Base-by-base conservation (phyloP, 768 basidiomycete genomes). In the Crepidotus variabilis region DNA sequence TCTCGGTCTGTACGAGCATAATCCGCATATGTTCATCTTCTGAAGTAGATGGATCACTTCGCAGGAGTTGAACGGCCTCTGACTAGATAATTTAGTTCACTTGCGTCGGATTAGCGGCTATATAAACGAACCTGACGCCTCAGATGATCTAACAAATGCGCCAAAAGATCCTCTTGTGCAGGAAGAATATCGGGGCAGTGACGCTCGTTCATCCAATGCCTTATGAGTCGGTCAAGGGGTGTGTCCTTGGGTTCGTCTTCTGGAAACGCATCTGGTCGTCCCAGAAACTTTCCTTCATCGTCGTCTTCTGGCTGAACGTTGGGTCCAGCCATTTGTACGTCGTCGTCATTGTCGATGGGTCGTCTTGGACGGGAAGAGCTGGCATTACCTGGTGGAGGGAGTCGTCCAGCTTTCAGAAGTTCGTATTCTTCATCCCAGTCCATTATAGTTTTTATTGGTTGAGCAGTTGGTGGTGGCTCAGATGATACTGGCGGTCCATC, bases 1-100 rank as follows among this genome's bases (percentile, higher is more conserved):
- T 84, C 71, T 98, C 94, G 0, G 92, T 95, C 72, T 95, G 92
- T 0, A 92, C 94, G 52, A 98, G 86, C 78, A 93, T 88, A 33
- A 96, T 90, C 61, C 92, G 79, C 58, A 94, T 90, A 64, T 98
- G 94, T 60, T 98, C 94, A 59, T 96, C 93, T 64, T 96, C 93
- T 1, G 88, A 92, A 2, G 91, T 87, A 35, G 84, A 81, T 0
- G 92, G 89, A 68, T 96, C 92, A 22, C 84, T 83, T 3, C 90
- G 81, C 28, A 97, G 72, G 49, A 81, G 74, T 66, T 83, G 92
- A 34, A 91, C 92, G 55, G 83, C 84, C 60, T 90, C 86, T 57
- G 87, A 86, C 93, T 96, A 60, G 62, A 57, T 63, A 61, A 36
- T 47, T 51, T 52, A 46, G n/a, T 36, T n/a, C 28, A 28, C 28